Conservation (phyloP, 768 basidiomycete species). For the Tylopilus rubrobrunneus region DNA sequence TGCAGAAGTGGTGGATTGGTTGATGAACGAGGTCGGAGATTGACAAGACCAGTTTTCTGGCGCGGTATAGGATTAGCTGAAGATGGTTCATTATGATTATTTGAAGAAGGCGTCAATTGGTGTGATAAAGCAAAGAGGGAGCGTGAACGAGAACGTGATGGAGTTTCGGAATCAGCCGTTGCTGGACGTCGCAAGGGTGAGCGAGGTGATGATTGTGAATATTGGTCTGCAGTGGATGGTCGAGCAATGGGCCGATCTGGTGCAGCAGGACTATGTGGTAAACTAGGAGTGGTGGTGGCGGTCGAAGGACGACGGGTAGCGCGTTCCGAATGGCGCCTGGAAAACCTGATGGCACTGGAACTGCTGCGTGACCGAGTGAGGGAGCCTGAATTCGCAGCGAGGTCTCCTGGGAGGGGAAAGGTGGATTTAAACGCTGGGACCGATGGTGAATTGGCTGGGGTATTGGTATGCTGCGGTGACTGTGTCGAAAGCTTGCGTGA, state of each 20-base stretch:
- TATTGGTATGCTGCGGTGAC: conserved; percentile 24
- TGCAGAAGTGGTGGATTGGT: conserved; percentile 71
- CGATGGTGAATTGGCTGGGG: conserved; percentile 31
- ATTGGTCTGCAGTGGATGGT: conserved; percentile 17
- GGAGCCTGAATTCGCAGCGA: conserved; percentile 11
- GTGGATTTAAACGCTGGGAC: conserved; percentile 40
- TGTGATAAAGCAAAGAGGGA: conserved; percentile 27
- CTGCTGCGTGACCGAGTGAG: conserved; percentile 18
- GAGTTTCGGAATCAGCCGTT: conserved; percentile 40
- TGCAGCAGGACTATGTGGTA: conserved; percentile 6
- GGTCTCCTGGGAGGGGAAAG: conserved; percentile 41
- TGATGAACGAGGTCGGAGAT: conserved; percentile 43
- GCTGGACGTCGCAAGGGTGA: conserved; percentile 33
- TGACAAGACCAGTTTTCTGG: conserved; percentile 29
- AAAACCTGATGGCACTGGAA: conserved; percentile 31
- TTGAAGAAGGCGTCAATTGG: conserved; percentile 12
- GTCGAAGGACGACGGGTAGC: conserved; percentile 9
- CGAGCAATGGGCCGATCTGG: conserved; percentile 9
- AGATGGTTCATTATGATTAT: not conserved
- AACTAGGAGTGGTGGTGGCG: conserved; percentile 9
- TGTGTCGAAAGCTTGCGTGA: conserved; percentile 45
- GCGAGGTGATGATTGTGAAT: conserved; percentile 13
- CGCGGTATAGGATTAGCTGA: conserved; percentile 4
- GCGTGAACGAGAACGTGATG: conserved; percentile 31
- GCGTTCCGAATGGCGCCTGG: conserved; percentile 43